Evolutionary conservation across 352 stramenopile species (phyloP).

Genomic region (Pythium scleroteichum): DNA sequence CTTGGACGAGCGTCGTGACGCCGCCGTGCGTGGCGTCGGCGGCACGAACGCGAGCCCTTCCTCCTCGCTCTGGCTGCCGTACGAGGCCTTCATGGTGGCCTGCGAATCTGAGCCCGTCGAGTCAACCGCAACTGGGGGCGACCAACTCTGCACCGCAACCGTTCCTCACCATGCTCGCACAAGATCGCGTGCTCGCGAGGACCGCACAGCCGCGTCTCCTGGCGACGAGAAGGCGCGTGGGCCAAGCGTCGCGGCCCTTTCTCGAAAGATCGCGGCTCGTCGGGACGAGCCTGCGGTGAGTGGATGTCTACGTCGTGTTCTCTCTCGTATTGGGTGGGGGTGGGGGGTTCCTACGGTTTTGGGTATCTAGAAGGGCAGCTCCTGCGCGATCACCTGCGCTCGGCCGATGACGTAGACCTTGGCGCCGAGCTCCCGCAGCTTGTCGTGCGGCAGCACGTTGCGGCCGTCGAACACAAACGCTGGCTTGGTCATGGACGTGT

Average conservation of each 20-base stretch:
- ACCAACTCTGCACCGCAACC: no score
- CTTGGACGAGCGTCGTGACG: not conserved
- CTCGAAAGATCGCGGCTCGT: constrained; percentile 7
- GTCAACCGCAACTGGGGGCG: not conserved
- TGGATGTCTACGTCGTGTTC: not conserved
- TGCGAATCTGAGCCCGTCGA: not conserved
- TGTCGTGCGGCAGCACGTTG: constrained; percentile 95
- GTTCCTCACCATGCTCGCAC: no score
- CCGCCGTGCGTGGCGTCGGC: not conserved
- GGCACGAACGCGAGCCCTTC: constrained; percentile 22
- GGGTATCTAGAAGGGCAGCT: constrained; percentile 62
- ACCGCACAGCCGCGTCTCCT: constrained; percentile 1
- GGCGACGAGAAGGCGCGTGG: no score
- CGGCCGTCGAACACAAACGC: constrained; percentile 99
- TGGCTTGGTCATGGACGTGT: constrained; percentile 97
- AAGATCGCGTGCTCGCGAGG: constrained; percentile 7
- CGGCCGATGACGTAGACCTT: constrained; percentile 97
- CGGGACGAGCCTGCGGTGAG: not conserved
- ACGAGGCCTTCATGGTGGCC: constrained; percentile 9
- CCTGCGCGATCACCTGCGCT: constrained; percentile 62
- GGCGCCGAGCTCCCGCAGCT: constrained; percentile 95
- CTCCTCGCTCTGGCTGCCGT: constrained; percentile 27
- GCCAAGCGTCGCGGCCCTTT: constrained; percentile 6
- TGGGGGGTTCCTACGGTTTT: not conserved
- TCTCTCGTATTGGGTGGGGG: not conserved